Evolutionary conservation across 2,329 filamentous ascomycete genomes (phyloP).

Genomic region (Rhinocladiella similis): DNA sequence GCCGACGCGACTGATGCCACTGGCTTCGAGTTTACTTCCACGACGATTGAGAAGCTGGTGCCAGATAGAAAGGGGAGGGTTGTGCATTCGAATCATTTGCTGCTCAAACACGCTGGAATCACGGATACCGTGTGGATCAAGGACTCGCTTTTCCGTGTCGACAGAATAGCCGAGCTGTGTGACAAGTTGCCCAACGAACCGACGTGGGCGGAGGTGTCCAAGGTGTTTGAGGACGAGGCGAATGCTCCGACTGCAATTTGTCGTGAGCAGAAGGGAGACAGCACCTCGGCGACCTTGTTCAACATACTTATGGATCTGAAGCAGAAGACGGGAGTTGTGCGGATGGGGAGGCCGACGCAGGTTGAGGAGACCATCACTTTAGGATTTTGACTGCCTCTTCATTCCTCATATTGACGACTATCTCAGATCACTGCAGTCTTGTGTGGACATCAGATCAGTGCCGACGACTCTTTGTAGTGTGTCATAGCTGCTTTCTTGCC

Average conservation of each 20-base stretch:
- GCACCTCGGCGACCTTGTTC: constrained; percentile 35
- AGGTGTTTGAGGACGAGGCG: constrained; percentile 39
- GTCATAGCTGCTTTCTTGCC: no score
- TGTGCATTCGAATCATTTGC: constrained; percentile 2
- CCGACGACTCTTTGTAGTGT: no score
- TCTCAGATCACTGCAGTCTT: no score
- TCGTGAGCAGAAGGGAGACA: constrained; percentile 31
- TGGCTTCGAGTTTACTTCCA: constrained; percentile 57
- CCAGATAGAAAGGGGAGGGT: neutral
- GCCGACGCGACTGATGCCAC: constrained; percentile 47
- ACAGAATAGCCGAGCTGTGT: neutral
- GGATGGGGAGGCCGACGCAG: constrained; percentile 32
- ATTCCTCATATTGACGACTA: neutral
- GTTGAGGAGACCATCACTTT: constrained; percentile 3
- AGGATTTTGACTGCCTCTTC: neutral
- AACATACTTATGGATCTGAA: constrained; percentile 40
- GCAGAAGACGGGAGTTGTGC: constrained; percentile 29
- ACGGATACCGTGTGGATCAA: constrained; percentile 5
- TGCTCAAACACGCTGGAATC: neutral
- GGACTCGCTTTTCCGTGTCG: constrained; percentile 8
- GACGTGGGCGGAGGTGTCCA: constrained; percentile 24
- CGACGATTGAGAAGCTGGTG: constrained; percentile 29
- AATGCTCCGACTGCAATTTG: constrained; percentile 41
- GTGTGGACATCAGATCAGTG: no score
- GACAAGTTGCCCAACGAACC: neutral